These are phyloP conservation scores for Tylopilus sp. DNA, from an alignment of 768 basidiomycete species.

Conservation along the genomic window DNA sequence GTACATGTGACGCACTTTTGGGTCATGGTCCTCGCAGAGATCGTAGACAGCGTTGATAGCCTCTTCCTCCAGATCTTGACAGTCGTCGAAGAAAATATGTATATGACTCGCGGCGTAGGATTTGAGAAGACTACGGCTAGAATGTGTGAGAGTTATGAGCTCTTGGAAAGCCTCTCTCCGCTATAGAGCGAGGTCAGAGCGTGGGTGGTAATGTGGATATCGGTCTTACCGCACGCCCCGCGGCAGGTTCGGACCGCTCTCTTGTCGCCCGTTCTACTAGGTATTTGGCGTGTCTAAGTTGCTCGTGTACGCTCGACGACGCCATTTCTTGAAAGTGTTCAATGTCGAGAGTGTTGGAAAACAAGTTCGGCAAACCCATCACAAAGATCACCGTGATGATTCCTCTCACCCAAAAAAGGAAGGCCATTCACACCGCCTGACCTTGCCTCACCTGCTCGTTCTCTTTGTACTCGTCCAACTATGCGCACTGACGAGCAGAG, in stretches of 20 bases:
- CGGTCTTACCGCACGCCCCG: conserved; percentile 38
- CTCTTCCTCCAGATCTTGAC: conserved; percentile 68
- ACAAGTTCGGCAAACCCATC: neutral
- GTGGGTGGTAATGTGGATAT: neutral
- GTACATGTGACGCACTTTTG: conserved; percentile 37
- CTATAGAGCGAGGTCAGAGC: conserved; percentile 30
- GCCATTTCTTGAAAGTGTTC: conserved; percentile 11
- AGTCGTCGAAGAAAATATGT: conserved; percentile 57
- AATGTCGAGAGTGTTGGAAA: neutral
- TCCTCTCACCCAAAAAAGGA: conserved; percentile 13
- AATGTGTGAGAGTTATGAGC: conserved; percentile 53
- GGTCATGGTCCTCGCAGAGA: conserved; percentile 66
- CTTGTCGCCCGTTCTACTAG: conserved; percentile 45
- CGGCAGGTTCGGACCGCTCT: conserved; percentile 35
- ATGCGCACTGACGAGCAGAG: conserved; percentile 32
- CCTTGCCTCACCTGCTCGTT: neutral
- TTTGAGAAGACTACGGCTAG: conserved; percentile 44
- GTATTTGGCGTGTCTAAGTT: conserved; percentile 23
- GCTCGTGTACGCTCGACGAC: conserved; percentile 18
- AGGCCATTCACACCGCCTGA: conserved; percentile 22
- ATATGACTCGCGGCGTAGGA: conserved; percentile 57
- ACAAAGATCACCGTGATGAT: conserved; percentile 18
- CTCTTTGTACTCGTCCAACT: neutral
- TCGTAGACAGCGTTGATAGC: conserved; percentile 79
- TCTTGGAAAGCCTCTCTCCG: conserved; percentile 49